Evolutionary conservation across 139 green algal genomes (phyloP).

Genomic region (Raphidocelis subcapitata): DNA sequence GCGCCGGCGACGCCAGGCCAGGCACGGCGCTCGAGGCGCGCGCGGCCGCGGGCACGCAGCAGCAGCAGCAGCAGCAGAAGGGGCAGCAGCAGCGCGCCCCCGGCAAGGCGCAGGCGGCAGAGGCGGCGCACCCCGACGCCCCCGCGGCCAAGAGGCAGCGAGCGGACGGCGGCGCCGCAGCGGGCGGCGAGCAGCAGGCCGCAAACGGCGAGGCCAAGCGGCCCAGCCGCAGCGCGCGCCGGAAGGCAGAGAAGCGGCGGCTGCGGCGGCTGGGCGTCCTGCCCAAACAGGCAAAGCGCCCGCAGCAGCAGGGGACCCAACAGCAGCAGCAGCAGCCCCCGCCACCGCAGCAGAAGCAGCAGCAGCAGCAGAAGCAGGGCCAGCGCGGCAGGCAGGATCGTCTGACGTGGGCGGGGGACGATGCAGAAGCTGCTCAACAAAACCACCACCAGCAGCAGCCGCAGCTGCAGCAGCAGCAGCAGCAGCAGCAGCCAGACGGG

Average conservation of each 20-base stretch:
- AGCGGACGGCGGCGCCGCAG: background rate
- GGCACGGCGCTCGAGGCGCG: background rate
- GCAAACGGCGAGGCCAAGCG: background rate
- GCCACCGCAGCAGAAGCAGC: background rate
- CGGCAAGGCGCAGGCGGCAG: too few relatives aligned
- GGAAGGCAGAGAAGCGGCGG: slow-evolving; percentile 36
- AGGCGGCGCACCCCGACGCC: too few relatives aligned
- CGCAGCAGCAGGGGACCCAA: background rate
- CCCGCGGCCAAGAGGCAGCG: too few relatives aligned
- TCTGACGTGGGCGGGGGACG: too few relatives aligned
- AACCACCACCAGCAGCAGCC: slow-evolving; percentile 20
- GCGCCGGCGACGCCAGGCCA: too few relatives aligned
- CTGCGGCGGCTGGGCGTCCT: slow-evolving; percentile 33
- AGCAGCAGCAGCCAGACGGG: background rate
- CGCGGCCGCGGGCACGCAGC: background rate
- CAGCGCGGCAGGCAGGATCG: too few relatives aligned
- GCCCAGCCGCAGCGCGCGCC: slow-evolving; percentile 37
- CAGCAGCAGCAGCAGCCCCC: background rate
- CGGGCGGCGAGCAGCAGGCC: background rate
- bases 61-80: slow-evolving; percentile 10
- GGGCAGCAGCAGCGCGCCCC: background rate
- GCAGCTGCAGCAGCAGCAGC: slow-evolving; percentile 6
- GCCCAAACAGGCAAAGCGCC: slow-evolving; percentile 22
- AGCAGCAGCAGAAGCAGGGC: slow-evolving; percentile 7
- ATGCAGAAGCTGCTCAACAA: background rate